Percentiles rank a stretch among this genome's conserved stretches.
Evolutionary conservation across 108 stramenopile species (phyloP).

Genomic region (Aureococcus anophagefferens): DNA sequence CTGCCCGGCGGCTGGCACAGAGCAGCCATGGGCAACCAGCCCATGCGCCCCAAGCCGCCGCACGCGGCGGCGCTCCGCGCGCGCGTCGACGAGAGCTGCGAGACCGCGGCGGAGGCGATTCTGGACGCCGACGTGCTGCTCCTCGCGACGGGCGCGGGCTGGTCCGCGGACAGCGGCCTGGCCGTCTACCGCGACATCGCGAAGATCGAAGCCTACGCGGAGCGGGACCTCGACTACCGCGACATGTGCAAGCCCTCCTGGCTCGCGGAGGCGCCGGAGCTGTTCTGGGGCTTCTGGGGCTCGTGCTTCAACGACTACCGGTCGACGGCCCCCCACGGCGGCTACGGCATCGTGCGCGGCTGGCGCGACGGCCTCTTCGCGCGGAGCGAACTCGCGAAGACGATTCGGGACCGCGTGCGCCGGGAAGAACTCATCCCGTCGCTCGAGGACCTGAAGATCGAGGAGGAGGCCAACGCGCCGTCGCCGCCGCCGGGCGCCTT

Average conservation of each 20-base stretch:
- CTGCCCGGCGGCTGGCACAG: no score
- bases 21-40: background rate
- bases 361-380: background rate
- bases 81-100: background rate
- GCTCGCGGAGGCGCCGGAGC: background rate
- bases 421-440: background rate
- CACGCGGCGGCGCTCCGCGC: background rate
- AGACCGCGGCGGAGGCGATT: slow-evolving; percentile 19
- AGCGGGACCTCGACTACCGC: slow-evolving; percentile 26
- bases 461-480: background rate
- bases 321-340: background rate
- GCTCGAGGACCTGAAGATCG: slow-evolving; percentile 5
- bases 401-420: slow-evolving; percentile 6
- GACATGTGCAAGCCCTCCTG: slow-evolving; percentile 23
- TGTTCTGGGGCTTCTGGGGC: slow-evolving; percentile 13
- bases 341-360: background rate
- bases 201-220: slow-evolving; percentile 28
- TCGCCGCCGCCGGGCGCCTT: slow-evolving; percentile 30
- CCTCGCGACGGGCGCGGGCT: slow-evolving; percentile 40
- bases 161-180: slow-evolving; percentile 34
- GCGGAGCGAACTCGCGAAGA: background rate
- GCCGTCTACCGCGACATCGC: slow-evolving; percentile 32
- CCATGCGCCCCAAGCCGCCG: background rate
- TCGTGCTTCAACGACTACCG: slow-evolving; percentile 3
- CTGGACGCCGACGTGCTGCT: slow-evolving; percentile 30